Conservation (phyloP, 495 filamentous ascomycete genomes). For the Hyaloscypha variabilis region DNA sequence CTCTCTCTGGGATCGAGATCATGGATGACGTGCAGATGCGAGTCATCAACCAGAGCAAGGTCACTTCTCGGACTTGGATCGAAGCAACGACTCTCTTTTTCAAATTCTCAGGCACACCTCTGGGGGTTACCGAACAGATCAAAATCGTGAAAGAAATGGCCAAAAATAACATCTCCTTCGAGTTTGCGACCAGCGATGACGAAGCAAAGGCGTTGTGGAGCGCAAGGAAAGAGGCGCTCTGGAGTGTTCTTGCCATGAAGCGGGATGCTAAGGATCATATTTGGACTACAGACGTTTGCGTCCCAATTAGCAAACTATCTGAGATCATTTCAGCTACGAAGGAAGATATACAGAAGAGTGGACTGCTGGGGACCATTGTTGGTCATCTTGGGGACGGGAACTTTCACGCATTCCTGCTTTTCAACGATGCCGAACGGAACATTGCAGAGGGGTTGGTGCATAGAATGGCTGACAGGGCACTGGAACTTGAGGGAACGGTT, state of each 20-base stretch:
- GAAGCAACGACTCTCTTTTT: constrained; percentile 87
- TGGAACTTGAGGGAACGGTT: constrained; percentile 79
- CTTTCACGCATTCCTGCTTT: constrained; percentile 76
- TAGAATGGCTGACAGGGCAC: constrained; percentile 77
- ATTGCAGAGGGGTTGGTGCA: constrained; percentile 68
- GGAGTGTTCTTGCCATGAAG: constrained; percentile 63
- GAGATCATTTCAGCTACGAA: constrained; percentile 79
- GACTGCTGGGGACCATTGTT: constrained; percentile 70
- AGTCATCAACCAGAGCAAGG: constrained; percentile 79
- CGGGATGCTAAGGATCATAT: constrained; percentile 60
- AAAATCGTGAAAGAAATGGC: constrained; percentile 67
- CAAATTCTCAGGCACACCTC: constrained; percentile 80
- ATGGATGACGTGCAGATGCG: constrained; percentile 92
- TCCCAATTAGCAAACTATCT: constrained; percentile 71
- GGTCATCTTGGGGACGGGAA: constrained; percentile 83
- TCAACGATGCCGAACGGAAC: constrained; percentile 62
- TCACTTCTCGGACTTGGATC: constrained; percentile 69
- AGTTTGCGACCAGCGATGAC: constrained; percentile 68
- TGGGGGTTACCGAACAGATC: constrained; percentile 79
- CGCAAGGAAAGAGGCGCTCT: constrained; percentile 82
- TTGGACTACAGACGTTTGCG: constrained; percentile 82
- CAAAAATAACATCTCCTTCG: constrained; percentile 64
- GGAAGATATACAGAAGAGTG: constrained; percentile 63
- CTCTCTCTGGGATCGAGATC: constrained; percentile 87
- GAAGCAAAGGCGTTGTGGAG: constrained; percentile 81